Evolutionary conservation across 2,329 filamentous ascomycete species (phyloP).

Genomic region (Fusarium sp.): DNA sequence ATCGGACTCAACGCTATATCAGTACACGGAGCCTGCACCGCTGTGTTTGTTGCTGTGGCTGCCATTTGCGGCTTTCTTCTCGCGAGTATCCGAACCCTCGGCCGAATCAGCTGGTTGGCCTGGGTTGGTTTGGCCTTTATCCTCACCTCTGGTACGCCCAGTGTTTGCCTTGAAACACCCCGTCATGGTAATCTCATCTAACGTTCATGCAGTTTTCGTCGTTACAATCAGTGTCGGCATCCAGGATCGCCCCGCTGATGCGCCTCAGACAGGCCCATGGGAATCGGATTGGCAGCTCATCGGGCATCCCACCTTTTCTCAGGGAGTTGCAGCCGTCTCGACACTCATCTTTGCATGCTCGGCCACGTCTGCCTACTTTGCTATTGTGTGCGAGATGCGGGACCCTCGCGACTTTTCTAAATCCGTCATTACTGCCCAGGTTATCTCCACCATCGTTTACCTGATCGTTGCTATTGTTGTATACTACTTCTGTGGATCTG

Average conservation of each 20-base stretch:
- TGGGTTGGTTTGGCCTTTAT: constrained; percentile 43
- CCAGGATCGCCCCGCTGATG: constrained; percentile 31
- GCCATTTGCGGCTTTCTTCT: constrained; percentile 45
- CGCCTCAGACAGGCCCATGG: constrained; percentile 39
- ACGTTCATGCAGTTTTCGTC: constrained; percentile 12
- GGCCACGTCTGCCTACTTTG: constrained; percentile 51
- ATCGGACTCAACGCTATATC: constrained; percentile 56
- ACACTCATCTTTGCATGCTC: constrained; percentile 53
- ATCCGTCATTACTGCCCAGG: constrained; percentile 41
- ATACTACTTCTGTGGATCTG: constrained; percentile 60
- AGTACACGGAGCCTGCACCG: constrained; percentile 53
- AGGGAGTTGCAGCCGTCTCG: constrained; percentile 48
- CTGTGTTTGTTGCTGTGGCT: constrained; percentile 54
- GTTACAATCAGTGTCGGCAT: constrained; percentile 39
- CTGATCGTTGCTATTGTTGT: constrained; percentile 53
- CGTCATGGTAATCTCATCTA: background rate
- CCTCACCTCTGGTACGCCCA: constrained; percentile 22
- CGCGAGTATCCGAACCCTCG: constrained; percentile 49
- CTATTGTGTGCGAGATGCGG: constrained; percentile 49
- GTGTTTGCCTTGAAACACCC: background rate
- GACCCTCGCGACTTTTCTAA: constrained; percentile 46
- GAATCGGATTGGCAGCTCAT: constrained; percentile 48
- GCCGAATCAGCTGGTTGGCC: constrained; percentile 49
- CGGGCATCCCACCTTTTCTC: constrained; percentile 46
- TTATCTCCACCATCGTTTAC: constrained; percentile 48